Evolutionary conservation across 2,329 filamentous ascomycete species (phyloP).

Genomic region (Neofusicoccum umdonicola): DNA sequence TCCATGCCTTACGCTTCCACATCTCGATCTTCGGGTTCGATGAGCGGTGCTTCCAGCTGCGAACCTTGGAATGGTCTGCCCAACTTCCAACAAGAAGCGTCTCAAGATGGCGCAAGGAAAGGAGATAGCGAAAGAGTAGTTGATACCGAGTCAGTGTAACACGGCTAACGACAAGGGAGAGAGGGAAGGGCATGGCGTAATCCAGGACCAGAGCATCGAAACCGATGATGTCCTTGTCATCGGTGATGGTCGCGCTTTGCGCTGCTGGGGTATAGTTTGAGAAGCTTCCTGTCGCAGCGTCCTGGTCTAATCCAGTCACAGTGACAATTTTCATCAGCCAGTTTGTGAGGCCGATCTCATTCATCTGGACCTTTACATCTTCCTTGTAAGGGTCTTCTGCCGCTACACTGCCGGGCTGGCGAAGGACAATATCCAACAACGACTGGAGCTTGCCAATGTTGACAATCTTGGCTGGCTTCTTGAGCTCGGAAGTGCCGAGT

Average conservation of each 20-base stretch:
- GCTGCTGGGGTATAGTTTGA: constrained; percentile 72
- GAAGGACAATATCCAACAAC: constrained; percentile 88
- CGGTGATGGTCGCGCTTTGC: constrained; percentile 56
- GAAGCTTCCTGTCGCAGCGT: constrained; percentile 58
- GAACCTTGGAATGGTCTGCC: constrained; percentile 80
- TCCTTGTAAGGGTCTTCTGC: constrained; percentile 97
- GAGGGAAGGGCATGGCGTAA: constrained; percentile 89
- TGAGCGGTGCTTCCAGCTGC: constrained; percentile 79
- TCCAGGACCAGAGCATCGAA: constrained; percentile 93
- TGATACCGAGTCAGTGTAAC: constrained; percentile 98
- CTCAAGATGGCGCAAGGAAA: constrained; percentile 87
- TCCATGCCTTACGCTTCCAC: constrained; percentile 93
- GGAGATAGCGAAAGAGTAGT: constrained; percentile 87
- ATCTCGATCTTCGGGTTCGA: constrained; percentile 72
- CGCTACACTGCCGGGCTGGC: constrained; percentile 93
- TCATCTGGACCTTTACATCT: constrained; percentile 96
- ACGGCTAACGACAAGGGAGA: constrained; percentile 91
- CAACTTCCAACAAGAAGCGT: constrained; percentile 82
- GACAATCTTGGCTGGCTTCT: constrained; percentile 82
- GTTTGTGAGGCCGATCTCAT: constrained; percentile 87
- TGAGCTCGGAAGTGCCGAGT: constrained; percentile 81
- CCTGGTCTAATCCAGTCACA: constrained; percentile 91
- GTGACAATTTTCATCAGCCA: constrained; percentile 95
- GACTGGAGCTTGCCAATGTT: constrained; percentile 94
- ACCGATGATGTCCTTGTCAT: constrained; percentile 82